A percentile compares a stretch with the other conserved stretches of the same genome.
phyloP scores from a whole-genome alignment of 441 rosid genomes.

The Syzygium malaccense region DNA sequence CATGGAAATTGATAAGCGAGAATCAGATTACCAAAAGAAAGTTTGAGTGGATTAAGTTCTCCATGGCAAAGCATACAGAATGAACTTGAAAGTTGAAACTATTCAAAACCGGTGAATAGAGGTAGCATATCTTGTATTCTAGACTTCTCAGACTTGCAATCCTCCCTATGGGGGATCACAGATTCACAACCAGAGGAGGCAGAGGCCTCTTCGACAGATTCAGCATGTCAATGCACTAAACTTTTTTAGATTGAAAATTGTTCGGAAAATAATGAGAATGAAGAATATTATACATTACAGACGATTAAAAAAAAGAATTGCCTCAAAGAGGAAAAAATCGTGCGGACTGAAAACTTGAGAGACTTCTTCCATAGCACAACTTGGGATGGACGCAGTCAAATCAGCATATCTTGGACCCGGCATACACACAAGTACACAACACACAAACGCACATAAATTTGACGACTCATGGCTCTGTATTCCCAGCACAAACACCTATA shows the following conservation, averaged over 20 bases:
- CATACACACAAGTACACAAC: not conserved
- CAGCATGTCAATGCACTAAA: too few relatives aligned
- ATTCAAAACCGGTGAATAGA: not conserved
- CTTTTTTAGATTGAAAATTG: too few relatives aligned
- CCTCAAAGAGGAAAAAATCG: too few relatives aligned
- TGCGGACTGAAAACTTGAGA: too few relatives aligned
- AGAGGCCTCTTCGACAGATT: slow-evolving; percentile 32
- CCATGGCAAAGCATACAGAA: not conserved
- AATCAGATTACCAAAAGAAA: too few relatives aligned
- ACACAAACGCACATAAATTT: not conserved
- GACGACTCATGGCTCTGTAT: not conserved
- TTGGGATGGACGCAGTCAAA: too few relatives aligned
- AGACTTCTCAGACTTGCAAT: not conserved
- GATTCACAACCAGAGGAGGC: slow-evolving; percentile 23
- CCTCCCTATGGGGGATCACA: slow-evolving; percentile 15
- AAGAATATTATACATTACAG: too few relatives aligned
- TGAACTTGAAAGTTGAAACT: not conserved
- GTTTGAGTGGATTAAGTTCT: too few relatives aligned
- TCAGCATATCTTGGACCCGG: not conserved
- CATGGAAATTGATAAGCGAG: too few relatives aligned
- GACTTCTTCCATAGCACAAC: too few relatives aligned
- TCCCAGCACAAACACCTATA: not conserved
- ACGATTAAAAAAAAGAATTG: too few relatives aligned
- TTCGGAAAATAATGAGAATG: too few relatives aligned
- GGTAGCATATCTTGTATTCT: not conserved